Evolutionary conservation across 805 yeast genomes (phyloP).

Genomic region (Teunomyces tritomae): DNA sequence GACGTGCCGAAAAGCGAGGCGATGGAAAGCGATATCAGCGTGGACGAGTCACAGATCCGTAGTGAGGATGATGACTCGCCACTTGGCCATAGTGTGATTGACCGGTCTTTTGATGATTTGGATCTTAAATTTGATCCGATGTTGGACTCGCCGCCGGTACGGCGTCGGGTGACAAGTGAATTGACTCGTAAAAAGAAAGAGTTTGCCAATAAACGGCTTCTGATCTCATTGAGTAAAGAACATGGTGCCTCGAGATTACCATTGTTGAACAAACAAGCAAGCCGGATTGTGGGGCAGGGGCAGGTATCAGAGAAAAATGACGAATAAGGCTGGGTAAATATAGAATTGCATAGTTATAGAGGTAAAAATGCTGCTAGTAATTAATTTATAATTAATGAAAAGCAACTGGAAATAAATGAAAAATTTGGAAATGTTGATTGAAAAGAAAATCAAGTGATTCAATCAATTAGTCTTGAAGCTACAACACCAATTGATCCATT

Average conservation of each 20-base stretch:
- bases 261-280: conserved; percentile 35
- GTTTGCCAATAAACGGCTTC: conserved; percentile 14
- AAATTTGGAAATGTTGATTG: no score
- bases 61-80: conserved; percentile 34
- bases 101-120: conserved; percentile 20
- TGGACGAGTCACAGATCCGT: conserved; percentile 25
- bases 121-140: conserved; percentile 27
- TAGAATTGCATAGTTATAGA: neutral
- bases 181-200: neutral
- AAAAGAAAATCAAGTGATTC: no score
- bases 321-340: no score
- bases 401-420: no score
- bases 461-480: no score
- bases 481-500: no score
- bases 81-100: conserved; percentile 19
- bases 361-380: no score
- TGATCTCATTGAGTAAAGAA: conserved; percentile 12
- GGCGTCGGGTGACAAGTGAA: conserved; percentile 3
- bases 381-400: no score
- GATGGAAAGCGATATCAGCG: conserved; percentile 30
- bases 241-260: conserved; percentile 18
- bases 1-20: conserved; percentile 10
- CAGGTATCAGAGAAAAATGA: neutral
- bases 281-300: conserved; percentile 16
- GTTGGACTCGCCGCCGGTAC: conserved; percentile 31